These are phyloP conservation scores for Lumnitzera littorea DNA, from an alignment of 345 rosid species.

Conservation along the genomic window DNA sequence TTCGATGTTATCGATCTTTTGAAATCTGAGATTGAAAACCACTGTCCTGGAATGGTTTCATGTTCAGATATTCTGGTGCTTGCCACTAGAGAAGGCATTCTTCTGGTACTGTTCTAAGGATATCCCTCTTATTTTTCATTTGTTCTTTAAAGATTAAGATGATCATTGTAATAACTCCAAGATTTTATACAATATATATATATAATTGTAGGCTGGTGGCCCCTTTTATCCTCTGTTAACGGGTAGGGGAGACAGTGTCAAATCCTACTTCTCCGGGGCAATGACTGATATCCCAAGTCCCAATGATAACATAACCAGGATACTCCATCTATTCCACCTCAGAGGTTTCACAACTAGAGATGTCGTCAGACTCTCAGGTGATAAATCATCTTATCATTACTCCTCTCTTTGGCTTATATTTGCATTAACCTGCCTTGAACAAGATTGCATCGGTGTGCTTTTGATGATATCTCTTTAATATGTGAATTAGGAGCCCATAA, in stretches of 20 bases:
- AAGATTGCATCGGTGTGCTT: background rate
- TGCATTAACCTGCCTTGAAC: background rate
- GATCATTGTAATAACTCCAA: conserved; percentile 1
- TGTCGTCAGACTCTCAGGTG: conserved; percentile 46
- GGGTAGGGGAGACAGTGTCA: conserved; percentile 39
- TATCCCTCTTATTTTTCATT: conserved; percentile 1
- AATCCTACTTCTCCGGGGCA: conserved; percentile 30
- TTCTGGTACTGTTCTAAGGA: conserved; percentile 16
- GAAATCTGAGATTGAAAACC: conserved; percentile 22
- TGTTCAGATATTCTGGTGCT: conserved; percentile 31
- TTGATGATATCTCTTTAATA: background rate
- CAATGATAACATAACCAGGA: conserved; percentile 23
- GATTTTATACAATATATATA: too few species aligned
- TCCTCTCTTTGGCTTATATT: background rate
- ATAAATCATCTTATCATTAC: background rate
- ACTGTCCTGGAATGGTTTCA: conserved; percentile 31
- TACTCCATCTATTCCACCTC: conserved; percentile 21
- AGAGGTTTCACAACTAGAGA: conserved; percentile 45
- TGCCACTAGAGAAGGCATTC: conserved; percentile 30
- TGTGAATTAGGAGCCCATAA: conserved; percentile 34
- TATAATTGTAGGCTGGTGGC: conserved; percentile 33
- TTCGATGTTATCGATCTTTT: conserved; percentile 19
- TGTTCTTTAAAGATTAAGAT: background rate
- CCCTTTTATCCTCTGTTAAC: conserved; percentile 50
- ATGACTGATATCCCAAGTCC: conserved; percentile 34